Conservation (phyloP, 768 basidiomycete species). For the Kwoniella dendrophila region DNA sequence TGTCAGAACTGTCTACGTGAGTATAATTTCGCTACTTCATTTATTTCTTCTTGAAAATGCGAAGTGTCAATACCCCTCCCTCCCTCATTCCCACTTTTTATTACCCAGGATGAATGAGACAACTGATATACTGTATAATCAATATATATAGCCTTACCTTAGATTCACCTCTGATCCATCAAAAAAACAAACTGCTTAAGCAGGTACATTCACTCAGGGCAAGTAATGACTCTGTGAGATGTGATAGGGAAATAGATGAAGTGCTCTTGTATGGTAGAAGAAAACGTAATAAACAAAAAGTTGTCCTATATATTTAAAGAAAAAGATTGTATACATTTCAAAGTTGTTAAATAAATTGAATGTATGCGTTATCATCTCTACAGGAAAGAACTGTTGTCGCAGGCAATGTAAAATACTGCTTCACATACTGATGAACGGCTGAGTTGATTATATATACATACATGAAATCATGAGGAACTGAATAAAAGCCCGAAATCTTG, state of each 20-base stretch:
- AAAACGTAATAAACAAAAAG: background rate
- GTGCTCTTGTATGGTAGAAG: background rate
- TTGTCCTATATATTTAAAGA: background rate
- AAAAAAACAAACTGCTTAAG: conserved; percentile 27
- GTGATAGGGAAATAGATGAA: background rate
- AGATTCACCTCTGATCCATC: conserved; percentile 60
- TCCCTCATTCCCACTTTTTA: no score
- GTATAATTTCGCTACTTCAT: conserved; percentile 35
- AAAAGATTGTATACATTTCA: background rate
- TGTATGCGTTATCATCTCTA: no score
- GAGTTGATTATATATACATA: no score
- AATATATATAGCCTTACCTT: conserved; percentile 72
- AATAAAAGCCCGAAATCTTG: no score
- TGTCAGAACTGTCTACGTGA: conserved; percentile 72
- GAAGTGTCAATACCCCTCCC: no score
- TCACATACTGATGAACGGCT: no score
- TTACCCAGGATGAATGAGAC: no score
- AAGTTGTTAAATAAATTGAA: conserved; percentile 14
- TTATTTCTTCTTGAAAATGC: background rate
- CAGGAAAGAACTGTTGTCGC: no score
- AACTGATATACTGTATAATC: no score
- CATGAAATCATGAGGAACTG: no score
- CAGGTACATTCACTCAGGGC: background rate
- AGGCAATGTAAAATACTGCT: no score
- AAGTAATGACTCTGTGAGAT: background rate